Evolutionary conservation across 805 yeast genomes (phyloP).

Genomic region (Blastobotrys americana): DNA sequence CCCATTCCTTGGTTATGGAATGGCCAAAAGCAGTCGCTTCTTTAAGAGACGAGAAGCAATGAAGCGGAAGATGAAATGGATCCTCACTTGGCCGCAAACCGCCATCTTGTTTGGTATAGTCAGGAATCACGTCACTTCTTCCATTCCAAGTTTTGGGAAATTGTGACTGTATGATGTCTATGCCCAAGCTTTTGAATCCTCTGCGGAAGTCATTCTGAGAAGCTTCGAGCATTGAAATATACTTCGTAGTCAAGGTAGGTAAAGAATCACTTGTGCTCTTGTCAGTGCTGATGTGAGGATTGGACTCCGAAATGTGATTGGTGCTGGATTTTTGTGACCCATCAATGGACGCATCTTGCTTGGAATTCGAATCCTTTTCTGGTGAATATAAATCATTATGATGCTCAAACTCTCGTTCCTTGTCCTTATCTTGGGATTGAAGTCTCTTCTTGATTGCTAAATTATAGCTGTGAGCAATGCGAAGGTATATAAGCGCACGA

Average conservation of each 20-base stretch:
- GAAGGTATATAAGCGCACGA: conserved; percentile 27
- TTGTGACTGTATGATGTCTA: conserved; percentile 14
- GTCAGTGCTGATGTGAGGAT: background rate
- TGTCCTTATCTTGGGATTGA: background rate
- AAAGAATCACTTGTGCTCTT: conserved; percentile 2
- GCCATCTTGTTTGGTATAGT: conserved; percentile 21
- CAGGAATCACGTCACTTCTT: conserved; percentile 9
- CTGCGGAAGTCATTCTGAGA: conserved; percentile 25
- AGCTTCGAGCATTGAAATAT: conserved; percentile 14
- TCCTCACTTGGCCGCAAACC: conserved; percentile 31
- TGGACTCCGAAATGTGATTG: background rate
- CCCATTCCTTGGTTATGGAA: conserved; percentile 34
- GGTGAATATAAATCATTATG: too few relatives aligned
- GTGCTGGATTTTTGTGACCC: background rate
- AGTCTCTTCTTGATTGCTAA: conserved; percentile 7
- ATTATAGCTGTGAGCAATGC: conserved; percentile 18
- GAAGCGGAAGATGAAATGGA: conserved; percentile 32
- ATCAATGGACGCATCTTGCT: background rate
- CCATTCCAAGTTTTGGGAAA: conserved; percentile 21
- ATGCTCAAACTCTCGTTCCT: background rate
- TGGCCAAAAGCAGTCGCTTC: conserved; percentile 37
- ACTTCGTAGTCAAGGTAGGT: conserved; percentile 8
- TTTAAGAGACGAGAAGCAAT: conserved; percentile 31
- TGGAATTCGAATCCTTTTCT: background rate
- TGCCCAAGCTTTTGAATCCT: conserved; percentile 23